Evolutionary conservation across 148 eudicot species (phyloP).

Genomic region (Fagopyrum esculentum): DNA sequence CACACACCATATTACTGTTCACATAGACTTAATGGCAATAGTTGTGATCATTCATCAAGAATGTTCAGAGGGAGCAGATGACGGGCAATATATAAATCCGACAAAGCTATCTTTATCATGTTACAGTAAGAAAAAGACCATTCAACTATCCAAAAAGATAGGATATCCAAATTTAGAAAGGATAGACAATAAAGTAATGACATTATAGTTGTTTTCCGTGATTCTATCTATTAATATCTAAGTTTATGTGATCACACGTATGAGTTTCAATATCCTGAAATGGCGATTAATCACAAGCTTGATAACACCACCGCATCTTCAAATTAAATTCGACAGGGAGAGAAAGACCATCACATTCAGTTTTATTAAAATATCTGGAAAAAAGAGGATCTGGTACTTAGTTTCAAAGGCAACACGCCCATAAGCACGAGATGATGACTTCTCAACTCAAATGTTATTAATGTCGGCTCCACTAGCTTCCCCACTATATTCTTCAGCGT

Average conservation of each 20-base stretch:
- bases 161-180: neutral
- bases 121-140: conserved; percentile 8
- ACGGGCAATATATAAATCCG: neutral
- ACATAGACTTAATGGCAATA: neutral
- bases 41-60: neutral
- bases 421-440: conserved; percentile 4
- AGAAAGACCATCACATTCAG: neutral
- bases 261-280: neutral
- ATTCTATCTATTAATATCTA: neutral
- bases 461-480: conserved; percentile 8
- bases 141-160: neutral
- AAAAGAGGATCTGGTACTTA: neutral
- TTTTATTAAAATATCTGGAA: neutral
- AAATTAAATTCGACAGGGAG: neutral
- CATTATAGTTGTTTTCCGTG: neutral
- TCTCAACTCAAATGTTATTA: neutral
- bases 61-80: neutral
- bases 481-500: neutral
- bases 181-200: neutral
- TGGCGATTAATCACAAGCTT: neutral
- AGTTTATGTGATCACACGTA: neutral
- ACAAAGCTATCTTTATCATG: neutral
- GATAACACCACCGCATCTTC: neutral
- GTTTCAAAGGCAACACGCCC: conserved; percentile 7
- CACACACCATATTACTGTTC: neutral